Base-by-base conservation (phyloP, 2,329 filamentous ascomycete species). In the Fusarium udum region DNA sequence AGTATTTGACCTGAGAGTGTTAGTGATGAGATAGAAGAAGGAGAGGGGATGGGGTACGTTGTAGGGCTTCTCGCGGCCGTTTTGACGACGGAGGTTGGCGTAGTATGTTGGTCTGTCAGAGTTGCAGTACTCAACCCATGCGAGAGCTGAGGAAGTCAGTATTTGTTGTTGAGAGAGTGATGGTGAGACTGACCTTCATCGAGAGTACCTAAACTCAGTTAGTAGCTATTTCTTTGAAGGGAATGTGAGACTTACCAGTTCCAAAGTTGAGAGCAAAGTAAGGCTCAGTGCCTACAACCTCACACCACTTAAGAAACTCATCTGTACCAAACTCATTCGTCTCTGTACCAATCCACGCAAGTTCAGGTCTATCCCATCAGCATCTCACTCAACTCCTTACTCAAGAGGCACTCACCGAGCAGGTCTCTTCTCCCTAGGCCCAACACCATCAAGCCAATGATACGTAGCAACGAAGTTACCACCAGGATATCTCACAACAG, bases 121-220 rank as follows among this genome's bases (percentile, higher is more conserved):
- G 83, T 96, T 96, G 85, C 94, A 96, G 84, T 96, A 96, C 79
- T 96, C 93, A 26, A 96, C 85, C 93, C 93, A 96, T 16, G 87
- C 92, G 37, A 95, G 86, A 4, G 85, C 88, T 81, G 10, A 8
- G 1, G 0, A 26, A 58, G 31, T 39, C 15, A 66, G 40, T 53
- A 20, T 26, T n/a, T 58, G 40, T n/a, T 15, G 15, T 24, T 28
- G 14, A 26, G 28, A 28, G 10, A 0, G 1, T 13, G 4, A 6
- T 11, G 15, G 7, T 4, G 34, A 32, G n/a, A 70, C 74, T 75
- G 58, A 79, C 79, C 80, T 77, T 81, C 80, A 43, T 81, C 79
- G 4, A 82, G 82, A 43, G 85, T 91, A 53, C 78, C 77, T 79
- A 22, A 10, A 31, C 28, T n/a, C 4, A 18, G 28, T 69, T 39